These are phyloP conservation scores for Aspergillus sp. DNA, from an alignment of 2,329 filamentous ascomycete species.

Conservation along the genomic window DNA sequence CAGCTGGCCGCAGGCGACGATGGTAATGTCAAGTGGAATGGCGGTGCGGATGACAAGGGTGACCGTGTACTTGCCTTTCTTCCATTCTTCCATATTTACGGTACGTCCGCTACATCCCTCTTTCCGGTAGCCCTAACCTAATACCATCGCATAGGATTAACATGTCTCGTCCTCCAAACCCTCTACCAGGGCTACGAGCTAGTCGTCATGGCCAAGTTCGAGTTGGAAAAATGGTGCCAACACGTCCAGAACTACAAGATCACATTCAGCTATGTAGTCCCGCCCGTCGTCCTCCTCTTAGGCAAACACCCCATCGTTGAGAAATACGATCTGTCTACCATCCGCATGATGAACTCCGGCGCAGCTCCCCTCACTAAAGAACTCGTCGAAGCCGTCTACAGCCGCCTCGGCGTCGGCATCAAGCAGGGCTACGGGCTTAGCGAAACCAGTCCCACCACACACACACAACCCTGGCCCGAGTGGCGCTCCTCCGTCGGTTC, in stretches of 20 bases:
- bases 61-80: constrained; percentile 77
- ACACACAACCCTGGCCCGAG: constrained; percentile 70
- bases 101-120: constrained; percentile 41
- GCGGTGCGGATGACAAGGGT: constrained; percentile 59
- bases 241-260: constrained; percentile 73
- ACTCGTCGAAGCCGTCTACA: constrained; percentile 73
- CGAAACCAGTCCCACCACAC: constrained; percentile 79
- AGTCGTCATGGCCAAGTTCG: constrained; percentile 76
- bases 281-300: constrained; percentile 77
- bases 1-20: constrained; percentile 58
- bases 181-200: constrained; percentile 66
- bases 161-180: constrained; percentile 68
- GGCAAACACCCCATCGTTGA: constrained; percentile 75
- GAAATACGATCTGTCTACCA: constrained; percentile 74
- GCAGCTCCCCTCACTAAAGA: constrained; percentile 82
- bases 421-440: constrained; percentile 93
- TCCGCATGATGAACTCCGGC: constrained; percentile 84
- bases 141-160: constrained; percentile 57
- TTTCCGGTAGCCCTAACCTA: constrained; percentile 1
- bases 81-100: constrained; percentile 91
- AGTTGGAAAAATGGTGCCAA: constrained; percentile 74
- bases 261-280: constrained; percentile 79
- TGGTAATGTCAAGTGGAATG: constrained; percentile 57
- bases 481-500: constrained; percentile 77
- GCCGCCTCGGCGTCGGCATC: constrained; percentile 71